A percentile compares a stretch with the other conserved stretches of the same genome.
Conservation (phyloP, 768 basidiomycete genomes). For the Plicaturopsis crispa region DNA sequence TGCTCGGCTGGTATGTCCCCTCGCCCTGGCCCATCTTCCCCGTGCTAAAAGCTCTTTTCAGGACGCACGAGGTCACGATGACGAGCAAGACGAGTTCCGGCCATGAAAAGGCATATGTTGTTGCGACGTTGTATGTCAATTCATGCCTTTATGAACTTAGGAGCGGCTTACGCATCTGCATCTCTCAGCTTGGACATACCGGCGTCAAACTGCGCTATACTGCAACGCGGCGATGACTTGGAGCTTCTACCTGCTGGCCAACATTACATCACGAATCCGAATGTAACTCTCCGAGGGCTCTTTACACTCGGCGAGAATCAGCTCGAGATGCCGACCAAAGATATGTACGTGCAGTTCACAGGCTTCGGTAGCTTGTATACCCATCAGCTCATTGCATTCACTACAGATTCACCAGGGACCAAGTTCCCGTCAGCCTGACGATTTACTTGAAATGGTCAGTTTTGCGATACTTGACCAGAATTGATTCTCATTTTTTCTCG, state of each 20-base stretch:
- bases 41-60: constrained; percentile 11
- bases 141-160: no score
- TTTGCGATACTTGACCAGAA: no score
- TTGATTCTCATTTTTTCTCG: not conserved
- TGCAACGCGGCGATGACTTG: constrained; percentile 76
- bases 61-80: constrained; percentile 77
- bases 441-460: constrained; percentile 84
- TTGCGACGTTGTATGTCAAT: no score
- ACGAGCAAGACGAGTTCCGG: constrained; percentile 39
- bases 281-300: constrained; percentile 71
- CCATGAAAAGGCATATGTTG: constrained; percentile 58
- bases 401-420: constrained; percentile 71
- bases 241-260: constrained; percentile 76
- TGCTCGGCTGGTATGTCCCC: constrained; percentile 45
- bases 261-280: constrained; percentile 79
- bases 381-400: no score
- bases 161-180: no score
- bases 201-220: constrained; percentile 80
- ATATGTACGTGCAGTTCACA: constrained; percentile 47
- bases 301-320: constrained; percentile 82
- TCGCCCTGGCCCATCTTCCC: not conserved
- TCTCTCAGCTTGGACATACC: constrained; percentile 64
- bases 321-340: constrained; percentile 82
- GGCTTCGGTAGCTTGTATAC: not conserved
- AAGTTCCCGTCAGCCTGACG: constrained; percentile 78